Percentiles rank a stretch among this genome's conserved stretches.
phyloP scores from a whole-genome alignment of 192 early-diverging fungal genomes.

The Polychytrium aggregatum region DNA sequence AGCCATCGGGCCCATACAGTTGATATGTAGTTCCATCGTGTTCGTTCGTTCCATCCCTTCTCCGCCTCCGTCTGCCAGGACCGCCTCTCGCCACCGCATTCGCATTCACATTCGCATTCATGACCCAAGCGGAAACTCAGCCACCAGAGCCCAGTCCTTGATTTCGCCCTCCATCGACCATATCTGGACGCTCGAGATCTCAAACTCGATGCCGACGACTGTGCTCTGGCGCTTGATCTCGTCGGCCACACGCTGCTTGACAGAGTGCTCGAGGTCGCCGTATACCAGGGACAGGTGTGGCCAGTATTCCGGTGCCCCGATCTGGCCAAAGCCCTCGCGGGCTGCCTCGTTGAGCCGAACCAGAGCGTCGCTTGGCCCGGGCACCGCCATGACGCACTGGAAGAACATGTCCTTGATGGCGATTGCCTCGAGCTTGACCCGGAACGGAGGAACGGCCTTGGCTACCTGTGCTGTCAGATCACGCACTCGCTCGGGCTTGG shows the following conservation, averaged over 20 bases:
- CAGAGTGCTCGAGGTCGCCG: conserved; percentile 10
- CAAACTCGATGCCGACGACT: conserved; percentile 6
- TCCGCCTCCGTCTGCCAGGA: too few relatives aligned
- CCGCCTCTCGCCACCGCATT: too few relatives aligned
- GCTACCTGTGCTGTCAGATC: conserved; percentile 1
- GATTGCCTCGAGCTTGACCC: conserved; percentile 8
- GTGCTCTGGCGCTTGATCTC: conserved; percentile 4
- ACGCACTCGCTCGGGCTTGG: conserved; percentile 3
- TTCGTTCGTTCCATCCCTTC: too few relatives aligned
- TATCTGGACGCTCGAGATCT: conserved; percentile 3
- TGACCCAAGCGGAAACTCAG: too few relatives aligned
- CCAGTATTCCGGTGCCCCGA: conserved; percentile 7
- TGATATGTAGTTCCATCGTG: too few relatives aligned
- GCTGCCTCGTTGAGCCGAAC: conserved; percentile 7
- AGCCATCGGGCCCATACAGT: too few relatives aligned
- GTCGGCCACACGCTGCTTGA: conserved; percentile 1
- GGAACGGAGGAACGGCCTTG: conserved; percentile 3
- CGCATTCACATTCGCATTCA: too few relatives aligned
- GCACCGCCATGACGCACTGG: conserved; percentile 24
- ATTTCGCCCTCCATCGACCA: conserved; percentile 1
- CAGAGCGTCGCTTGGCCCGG: conserved; percentile 6
- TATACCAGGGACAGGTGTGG: conserved; percentile 27
- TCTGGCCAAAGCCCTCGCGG: neutral
- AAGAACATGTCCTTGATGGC: conserved; percentile 16
- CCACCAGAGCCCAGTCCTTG: conserved; percentile 5